These are phyloP conservation scores for Salix purpurea DNA, from an alignment of 345 rosid species.

Conservation along the genomic window DNA sequence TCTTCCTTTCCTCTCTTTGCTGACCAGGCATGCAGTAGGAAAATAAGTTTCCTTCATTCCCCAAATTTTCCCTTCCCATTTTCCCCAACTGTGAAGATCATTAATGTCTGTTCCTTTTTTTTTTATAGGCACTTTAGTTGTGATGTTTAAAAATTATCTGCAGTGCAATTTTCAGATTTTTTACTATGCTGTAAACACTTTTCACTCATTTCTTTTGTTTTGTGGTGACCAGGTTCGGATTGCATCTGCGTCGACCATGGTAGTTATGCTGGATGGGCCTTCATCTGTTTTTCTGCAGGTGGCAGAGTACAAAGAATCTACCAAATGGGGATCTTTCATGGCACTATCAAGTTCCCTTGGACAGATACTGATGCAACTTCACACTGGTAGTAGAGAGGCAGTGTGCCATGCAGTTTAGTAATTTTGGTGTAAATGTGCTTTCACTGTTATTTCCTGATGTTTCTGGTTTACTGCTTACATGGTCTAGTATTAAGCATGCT, in stretches of 20 bases:
- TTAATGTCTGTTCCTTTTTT: background rate
- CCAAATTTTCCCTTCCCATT: background rate
- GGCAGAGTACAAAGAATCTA: constrained; percentile 80
- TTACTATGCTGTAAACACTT: background rate
- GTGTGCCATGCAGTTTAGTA: constrained; percentile 17
- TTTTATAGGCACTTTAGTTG: background rate
- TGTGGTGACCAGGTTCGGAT: constrained; percentile 63
- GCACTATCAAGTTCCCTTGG: constrained; percentile 89
- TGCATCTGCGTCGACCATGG: constrained; percentile 73
- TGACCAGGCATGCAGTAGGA: background rate
- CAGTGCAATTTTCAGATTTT: background rate
- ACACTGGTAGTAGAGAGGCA: constrained; percentile 54
- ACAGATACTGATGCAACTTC: constrained; percentile 80
- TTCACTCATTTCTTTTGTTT: constrained; percentile 18
- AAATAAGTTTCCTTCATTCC: background rate
- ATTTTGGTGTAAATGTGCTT: constrained; percentile 7
- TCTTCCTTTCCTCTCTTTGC: background rate
- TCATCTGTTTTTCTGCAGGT: constrained; percentile 83
- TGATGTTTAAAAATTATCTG: background rate
- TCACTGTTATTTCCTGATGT: background rate
- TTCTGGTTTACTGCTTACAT: constrained; percentile 8
- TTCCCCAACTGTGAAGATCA: background rate
- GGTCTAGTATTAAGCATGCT: constrained; percentile 14
- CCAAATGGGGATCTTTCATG: constrained; percentile 66
- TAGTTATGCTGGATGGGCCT: constrained; percentile 78